Evolutionary conservation across 805 yeast species (phyloP).

Genomic region (Ogataea parapolymorpha): DNA sequence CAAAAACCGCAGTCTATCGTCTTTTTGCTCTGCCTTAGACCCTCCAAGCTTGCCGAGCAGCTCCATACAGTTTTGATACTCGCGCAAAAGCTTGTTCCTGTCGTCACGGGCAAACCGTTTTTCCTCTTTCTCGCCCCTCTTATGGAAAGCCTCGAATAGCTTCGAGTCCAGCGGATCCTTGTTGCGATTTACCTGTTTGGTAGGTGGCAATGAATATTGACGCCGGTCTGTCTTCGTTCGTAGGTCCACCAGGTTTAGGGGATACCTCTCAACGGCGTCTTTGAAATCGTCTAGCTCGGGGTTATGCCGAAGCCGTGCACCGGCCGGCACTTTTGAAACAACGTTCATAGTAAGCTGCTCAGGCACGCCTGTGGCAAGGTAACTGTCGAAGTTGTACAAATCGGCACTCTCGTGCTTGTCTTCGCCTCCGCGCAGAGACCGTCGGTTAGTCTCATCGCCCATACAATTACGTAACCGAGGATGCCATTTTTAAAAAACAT

Average conservation of each 20-base stretch:
- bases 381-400: conserved; percentile 37
- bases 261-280: conserved; percentile 12
- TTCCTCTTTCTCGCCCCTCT: conserved; percentile 62
- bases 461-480: conserved; percentile 10
- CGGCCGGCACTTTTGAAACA: conserved; percentile 8
- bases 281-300: conserved; percentile 17
- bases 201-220: not conserved
- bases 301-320: conserved; percentile 13
- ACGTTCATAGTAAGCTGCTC: conserved; percentile 24
- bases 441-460: conserved; percentile 2
- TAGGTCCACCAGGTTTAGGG: conserved; percentile 20
- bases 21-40: conserved; percentile 17
- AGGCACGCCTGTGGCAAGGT: conserved; percentile 23
- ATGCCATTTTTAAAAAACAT: not conserved
- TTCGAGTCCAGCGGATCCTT: conserved; percentile 48
- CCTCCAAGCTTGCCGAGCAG: conserved; percentile 38
- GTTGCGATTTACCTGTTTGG: not conserved
- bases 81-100: conserved; percentile 47
- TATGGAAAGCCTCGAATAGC: conserved; percentile 46
- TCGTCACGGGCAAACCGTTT: conserved; percentile 55
- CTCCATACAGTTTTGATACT: conserved; percentile 52
- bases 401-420: conserved; percentile 15
- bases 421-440: conserved; percentile 4
- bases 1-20: conserved; percentile 11
- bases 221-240: conserved; percentile 6